A percentile compares a stretch with the other conserved stretches of the same genome.
Conservation (phyloP, 2,329 filamentous ascomycete species). For the Apiospora phragmitis region DNA sequence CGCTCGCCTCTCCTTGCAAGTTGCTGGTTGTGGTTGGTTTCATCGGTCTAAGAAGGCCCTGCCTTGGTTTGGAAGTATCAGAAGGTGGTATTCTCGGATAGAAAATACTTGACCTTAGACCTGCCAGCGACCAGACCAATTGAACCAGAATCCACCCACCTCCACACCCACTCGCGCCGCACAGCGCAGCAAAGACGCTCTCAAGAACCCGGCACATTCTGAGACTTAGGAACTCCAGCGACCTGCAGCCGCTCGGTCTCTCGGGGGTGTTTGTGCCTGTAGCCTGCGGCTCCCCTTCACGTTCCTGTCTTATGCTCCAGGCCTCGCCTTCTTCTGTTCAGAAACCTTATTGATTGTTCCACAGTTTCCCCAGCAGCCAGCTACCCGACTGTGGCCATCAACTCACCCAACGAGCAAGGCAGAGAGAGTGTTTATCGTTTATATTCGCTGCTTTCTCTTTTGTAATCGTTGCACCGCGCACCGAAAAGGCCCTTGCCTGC, state of each 20-base stretch:
- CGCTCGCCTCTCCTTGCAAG: not conserved
- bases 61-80: constrained; percentile 1
- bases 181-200: not conserved
- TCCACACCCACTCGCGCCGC: not conserved
- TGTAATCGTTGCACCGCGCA: not conserved
- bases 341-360: constrained; percentile 8
- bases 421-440: not conserved
- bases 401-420: constrained; percentile 2
- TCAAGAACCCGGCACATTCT: not conserved
- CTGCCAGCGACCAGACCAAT: not conserved
- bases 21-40: not conserved
- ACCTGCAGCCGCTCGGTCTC: constrained; percentile 2
- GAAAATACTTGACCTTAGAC: not conserved
- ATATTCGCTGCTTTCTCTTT: not conserved
- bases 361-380: constrained; percentile 1
- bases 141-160: not conserved
- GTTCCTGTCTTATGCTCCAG: constrained; percentile 8
- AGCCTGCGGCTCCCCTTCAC: not conserved
- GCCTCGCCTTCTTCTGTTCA: not conserved
- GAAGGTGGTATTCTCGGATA: not conserved
- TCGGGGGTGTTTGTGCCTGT: not conserved
- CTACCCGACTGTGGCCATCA: not conserved
- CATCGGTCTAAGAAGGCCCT: not conserved
- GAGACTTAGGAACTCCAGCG: constrained; percentile 5
- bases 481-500: not conserved